These are phyloP conservation scores for Ephemerocybe angulata DNA, from an alignment of 768 basidiomycete species.

Conservation along the genomic window DNA sequence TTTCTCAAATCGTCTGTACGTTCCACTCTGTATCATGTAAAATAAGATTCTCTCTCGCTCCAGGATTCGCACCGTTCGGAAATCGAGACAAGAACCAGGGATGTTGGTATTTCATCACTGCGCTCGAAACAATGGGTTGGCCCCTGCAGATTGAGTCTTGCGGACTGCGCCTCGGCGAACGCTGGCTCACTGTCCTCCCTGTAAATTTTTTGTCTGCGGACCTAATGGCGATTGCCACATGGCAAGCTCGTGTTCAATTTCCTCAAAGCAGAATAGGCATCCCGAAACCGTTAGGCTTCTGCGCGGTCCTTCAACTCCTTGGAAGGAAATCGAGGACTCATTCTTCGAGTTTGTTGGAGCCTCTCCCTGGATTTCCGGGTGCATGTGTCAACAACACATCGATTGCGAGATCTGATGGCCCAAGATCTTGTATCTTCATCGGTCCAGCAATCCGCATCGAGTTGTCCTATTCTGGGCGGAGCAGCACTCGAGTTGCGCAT, in stretches of 20 bases:
- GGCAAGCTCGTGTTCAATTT: constrained; percentile 1
- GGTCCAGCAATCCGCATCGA: neutral
- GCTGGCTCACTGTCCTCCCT: neutral
- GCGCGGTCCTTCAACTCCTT: neutral
- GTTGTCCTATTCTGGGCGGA: neutral
- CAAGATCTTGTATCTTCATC: neutral
- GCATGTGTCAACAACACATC: neutral
- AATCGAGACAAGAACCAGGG: neutral
- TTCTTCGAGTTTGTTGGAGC: neutral
- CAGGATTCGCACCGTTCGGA: constrained; percentile 2
- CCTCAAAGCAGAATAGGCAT: too few species aligned
- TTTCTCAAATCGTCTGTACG: constrained; percentile 21
- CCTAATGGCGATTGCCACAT: neutral
- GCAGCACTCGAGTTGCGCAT: too few species aligned
- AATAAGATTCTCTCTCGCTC: neutral
- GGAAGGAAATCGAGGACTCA: constrained; percentile 1
- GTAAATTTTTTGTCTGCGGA: neutral
- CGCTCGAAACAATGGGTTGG: neutral
- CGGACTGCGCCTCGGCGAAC: neutral
- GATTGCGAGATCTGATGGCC: neutral
- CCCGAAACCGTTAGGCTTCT: constrained; percentile 1
- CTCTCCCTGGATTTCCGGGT: neutral
- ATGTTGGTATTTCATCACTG: constrained; percentile 5
- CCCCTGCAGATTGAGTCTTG: neutral
- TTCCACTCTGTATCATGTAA: constrained; percentile 19